Percentiles rank a stretch among this genome's conserved stretches.
Evolutionary conservation across 495 filamentous ascomycete species (phyloP).

Genomic region (Penicillium paradoxum): DNA sequence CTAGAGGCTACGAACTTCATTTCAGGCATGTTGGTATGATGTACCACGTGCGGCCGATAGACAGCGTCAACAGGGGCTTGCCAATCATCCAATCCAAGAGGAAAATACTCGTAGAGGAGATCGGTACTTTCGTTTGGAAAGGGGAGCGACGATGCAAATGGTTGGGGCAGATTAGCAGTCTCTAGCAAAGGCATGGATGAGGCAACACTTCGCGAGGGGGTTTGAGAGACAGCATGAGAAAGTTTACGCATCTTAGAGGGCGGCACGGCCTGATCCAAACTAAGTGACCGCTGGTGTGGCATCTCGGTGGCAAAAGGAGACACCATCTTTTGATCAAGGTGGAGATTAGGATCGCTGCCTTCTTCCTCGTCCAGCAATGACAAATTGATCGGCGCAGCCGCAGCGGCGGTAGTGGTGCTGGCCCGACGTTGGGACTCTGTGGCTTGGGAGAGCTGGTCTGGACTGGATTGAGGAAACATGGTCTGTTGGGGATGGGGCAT

Average conservation of each 20-base stretch:
- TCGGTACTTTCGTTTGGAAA: conserved; percentile 71
- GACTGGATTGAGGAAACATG: conserved; percentile 51
- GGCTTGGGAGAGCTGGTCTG: conserved; percentile 42
- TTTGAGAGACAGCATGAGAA: conserved; percentile 31
- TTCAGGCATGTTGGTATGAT: conserved; percentile 78
- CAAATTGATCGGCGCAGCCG: conserved; percentile 64
- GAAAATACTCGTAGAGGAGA: conserved; percentile 87
- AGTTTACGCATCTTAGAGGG: conserved; percentile 44
- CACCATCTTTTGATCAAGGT: conserved; percentile 22
- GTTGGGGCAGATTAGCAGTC: conserved; percentile 35
- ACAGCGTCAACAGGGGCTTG: conserved; percentile 88
- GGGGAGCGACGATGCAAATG: conserved; percentile 38
- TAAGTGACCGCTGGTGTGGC: conserved; percentile 18
- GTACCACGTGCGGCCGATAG: conserved; percentile 87
- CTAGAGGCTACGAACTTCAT: conserved; percentile 65
- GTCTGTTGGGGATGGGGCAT: conserved; percentile 34
- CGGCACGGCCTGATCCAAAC: conserved; percentile 28
- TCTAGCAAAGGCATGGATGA: conserved; percentile 36
- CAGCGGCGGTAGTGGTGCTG: conserved; percentile 15
- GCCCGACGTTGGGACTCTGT: conserved; percentile 29
- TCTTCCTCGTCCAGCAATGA: conserved; percentile 72
- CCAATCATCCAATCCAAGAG: conserved; percentile 84
- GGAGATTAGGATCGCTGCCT: conserved; percentile 18
- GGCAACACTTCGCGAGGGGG: conserved; percentile 27
- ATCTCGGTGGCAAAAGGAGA: conserved; percentile 27